phyloP scores from a whole-genome alignment of 495 filamentous ascomycete genomes.

The Lophiotrema nucula region DNA sequence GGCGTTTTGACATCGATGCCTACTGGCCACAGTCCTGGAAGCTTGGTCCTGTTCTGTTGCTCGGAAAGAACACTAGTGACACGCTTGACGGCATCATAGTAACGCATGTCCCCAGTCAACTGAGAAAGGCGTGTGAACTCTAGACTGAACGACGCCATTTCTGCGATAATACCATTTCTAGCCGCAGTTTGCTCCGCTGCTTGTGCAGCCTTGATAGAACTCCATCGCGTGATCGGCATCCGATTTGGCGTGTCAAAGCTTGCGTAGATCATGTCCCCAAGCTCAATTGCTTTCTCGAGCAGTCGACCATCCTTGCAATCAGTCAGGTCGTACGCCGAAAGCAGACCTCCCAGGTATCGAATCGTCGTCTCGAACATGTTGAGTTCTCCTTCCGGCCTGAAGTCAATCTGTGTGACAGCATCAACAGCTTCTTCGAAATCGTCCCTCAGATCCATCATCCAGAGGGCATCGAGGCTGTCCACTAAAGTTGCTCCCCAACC shows the following conservation, averaged over 20 bases:
- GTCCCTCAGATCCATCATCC: constrained; percentile 41
- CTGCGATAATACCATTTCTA: constrained; percentile 44
- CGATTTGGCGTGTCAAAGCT: constrained; percentile 45
- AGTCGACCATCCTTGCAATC: constrained; percentile 35
- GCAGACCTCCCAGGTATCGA: constrained; percentile 41
- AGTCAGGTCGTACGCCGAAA: constrained; percentile 41
- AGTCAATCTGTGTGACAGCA: constrained; percentile 42
- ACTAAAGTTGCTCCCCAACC: constrained; percentile 44
- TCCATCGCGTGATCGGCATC: constrained; percentile 53
- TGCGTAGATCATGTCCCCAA: constrained; percentile 43
- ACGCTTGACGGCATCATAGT: constrained; percentile 40
- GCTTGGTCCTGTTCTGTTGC: constrained; percentile 40
- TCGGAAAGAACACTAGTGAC: constrained; percentile 35
- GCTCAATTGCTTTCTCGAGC: constrained; percentile 40
- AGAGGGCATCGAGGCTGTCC: constrained; percentile 41
- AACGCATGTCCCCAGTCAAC: constrained; percentile 41
- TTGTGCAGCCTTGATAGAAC: constrained; percentile 41
- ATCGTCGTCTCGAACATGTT: constrained; percentile 47
- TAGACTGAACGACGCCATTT: constrained; percentile 42
- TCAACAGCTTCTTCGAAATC: constrained; percentile 39
- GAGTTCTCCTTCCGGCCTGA: constrained; percentile 24
- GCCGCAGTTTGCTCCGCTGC: constrained; percentile 47
- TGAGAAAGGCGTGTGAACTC: constrained; percentile 44
- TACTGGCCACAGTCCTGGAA: constrained; percentile 45
- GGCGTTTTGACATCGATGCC: constrained; percentile 40